Evolutionary conservation across 148 eudicot genomes (phyloP).

Genomic region (Oxyria digyna): DNA sequence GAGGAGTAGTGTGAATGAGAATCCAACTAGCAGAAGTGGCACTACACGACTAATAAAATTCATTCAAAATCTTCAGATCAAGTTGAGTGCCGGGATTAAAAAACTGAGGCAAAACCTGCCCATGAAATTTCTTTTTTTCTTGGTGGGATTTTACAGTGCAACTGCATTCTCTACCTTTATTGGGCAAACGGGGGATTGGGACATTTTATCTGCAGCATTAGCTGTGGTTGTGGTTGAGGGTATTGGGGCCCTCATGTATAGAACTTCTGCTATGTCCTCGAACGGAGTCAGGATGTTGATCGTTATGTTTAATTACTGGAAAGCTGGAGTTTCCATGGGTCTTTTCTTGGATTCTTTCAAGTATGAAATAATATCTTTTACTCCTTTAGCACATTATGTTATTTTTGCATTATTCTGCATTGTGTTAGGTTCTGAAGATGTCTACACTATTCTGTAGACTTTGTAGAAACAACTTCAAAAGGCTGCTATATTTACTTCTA

Average conservation of each 20-base stretch:
- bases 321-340: slow-evolving; percentile 71
- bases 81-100: slow-evolving; percentile 37
- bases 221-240: slow-evolving; percentile 82
- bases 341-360: slow-evolving; percentile 91
- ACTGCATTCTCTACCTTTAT: slow-evolving; percentile 85
- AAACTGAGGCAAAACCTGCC: slow-evolving; percentile 49
- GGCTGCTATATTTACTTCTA: too few relatives aligned
- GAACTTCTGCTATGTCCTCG: slow-evolving; percentile 37
- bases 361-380: slow-evolving; percentile 27
- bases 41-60: slow-evolving; percentile 59
- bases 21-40: slow-evolving; percentile 25
- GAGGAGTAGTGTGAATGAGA: slow-evolving; percentile 47
- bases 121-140: slow-evolving; percentile 52
- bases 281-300: slow-evolving; percentile 30
- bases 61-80: slow-evolving; percentile 27
- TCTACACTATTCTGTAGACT: not conserved
- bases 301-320: slow-evolving; percentile 77
- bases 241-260: slow-evolving; percentile 84
- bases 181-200: slow-evolving; percentile 98
- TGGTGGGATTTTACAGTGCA: slow-evolving; percentile 81
- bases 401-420: not conserved
- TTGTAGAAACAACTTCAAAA: not conserved
- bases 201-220: slow-evolving; percentile 76
- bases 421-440: not conserved
- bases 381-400: not conserved